Percentiles rank a stretch among this genome's conserved stretches.
phyloP scores from a whole-genome alignment of 495 filamentous ascomycete genomes.

The Neohortaea acidophila region DNA sequence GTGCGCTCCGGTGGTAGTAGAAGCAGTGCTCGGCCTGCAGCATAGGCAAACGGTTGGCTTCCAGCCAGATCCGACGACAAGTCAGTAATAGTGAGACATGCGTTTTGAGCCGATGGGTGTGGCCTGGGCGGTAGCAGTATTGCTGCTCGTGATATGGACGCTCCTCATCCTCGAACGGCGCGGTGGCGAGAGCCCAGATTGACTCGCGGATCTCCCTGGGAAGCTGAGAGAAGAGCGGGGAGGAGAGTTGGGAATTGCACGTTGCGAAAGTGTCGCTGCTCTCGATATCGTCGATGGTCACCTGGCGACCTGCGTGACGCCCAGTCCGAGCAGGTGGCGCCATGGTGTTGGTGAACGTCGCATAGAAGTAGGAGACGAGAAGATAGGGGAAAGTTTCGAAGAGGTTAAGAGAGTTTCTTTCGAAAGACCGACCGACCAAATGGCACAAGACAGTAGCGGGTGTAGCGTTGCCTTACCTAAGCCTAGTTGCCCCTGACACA shows the following conservation, averaged over 20 bases:
- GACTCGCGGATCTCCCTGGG: conserved; percentile 23
- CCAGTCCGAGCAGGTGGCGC: neutral
- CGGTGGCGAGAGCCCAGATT: conserved; percentile 24
- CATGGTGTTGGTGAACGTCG: neutral
- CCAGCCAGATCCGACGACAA: conserved; percentile 22
- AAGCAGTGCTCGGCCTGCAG: conserved; percentile 16
- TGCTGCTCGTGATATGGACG: conserved; percentile 10
- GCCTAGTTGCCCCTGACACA: too few relatives aligned
- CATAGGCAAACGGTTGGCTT: conserved; percentile 20
- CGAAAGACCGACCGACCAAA: too few relatives aligned
- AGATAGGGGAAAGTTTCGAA: too few relatives aligned
- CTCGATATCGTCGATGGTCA: neutral
- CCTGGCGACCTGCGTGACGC: neutral
- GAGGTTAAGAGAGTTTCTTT: too few relatives aligned
- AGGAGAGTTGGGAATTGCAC: conserved; percentile 5
- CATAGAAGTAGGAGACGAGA: too few relatives aligned
- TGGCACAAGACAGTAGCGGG: too few relatives aligned
- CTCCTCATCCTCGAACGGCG: conserved; percentile 19
- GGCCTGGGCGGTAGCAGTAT: conserved; percentile 22
- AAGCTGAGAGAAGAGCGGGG: conserved; percentile 21
- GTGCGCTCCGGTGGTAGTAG: conserved; percentile 10
- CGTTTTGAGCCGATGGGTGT: conserved; percentile 16
- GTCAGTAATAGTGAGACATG: conserved; percentile 22
- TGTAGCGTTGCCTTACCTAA: too few relatives aligned
- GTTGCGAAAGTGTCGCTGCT: neutral